These are phyloP conservation scores for Didymella exigua DNA, from an alignment of 2,329 filamentous ascomycete species.

Conservation along the genomic window DNA sequence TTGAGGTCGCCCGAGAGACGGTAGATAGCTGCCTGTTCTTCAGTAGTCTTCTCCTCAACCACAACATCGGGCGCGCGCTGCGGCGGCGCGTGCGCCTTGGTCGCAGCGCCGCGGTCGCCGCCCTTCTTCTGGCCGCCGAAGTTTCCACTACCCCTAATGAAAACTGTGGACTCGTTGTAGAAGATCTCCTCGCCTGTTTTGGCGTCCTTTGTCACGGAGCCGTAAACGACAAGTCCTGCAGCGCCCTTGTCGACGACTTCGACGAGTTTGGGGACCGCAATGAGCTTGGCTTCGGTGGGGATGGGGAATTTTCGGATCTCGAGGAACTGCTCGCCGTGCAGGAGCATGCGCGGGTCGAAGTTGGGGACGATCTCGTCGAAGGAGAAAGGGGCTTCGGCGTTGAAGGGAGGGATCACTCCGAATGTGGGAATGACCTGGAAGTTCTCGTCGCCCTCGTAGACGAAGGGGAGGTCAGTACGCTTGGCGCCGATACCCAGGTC, in stretches of 20 bases:
- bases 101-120: slow-evolving; percentile 77
- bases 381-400: slow-evolving; percentile 77
- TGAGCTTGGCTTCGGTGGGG: slow-evolving; percentile 78
- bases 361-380: slow-evolving; percentile 87
- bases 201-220: slow-evolving; percentile 82
- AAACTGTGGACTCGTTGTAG: slow-evolving; percentile 95
- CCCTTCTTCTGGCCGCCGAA: slow-evolving; percentile 85
- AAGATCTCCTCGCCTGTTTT: slow-evolving; percentile 88
- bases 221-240: slow-evolving; percentile 80
- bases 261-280: slow-evolving; percentile 79
- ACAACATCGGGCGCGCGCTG: slow-evolving; percentile 78
- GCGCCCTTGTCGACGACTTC: slow-evolving; percentile 97
- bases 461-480: slow-evolving; percentile 81
- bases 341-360: slow-evolving; percentile 97
- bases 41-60: slow-evolving; percentile 82
- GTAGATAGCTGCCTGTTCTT: slow-evolving; percentile 93
- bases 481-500: slow-evolving; percentile 91
- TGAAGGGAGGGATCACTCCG: slow-evolving; percentile 93
- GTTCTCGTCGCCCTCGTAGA: slow-evolving; percentile 88
- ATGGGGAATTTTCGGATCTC: slow-evolving; percentile 92
- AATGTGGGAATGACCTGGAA: slow-evolving; percentile 97
- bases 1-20: slow-evolving; percentile 93
- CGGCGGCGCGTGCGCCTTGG: slow-evolving; percentile 78
- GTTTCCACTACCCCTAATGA: slow-evolving; percentile 87
- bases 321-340: slow-evolving; percentile 98